These are phyloP conservation scores for Pichia eremophila DNA, from an alignment of 805 yeast species.

Conservation along the genomic window DNA sequence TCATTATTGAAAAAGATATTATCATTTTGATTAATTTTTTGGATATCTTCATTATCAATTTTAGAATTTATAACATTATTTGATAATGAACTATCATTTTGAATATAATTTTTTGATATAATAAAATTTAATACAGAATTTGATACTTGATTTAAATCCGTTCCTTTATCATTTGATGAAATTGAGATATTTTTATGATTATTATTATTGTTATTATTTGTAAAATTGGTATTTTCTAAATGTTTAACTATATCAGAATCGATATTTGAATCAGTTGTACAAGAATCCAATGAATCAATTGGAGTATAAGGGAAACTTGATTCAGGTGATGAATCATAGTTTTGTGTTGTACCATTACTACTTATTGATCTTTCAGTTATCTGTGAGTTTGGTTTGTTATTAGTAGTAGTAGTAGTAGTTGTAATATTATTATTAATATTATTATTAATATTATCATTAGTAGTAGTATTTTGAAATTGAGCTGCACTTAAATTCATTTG, in stretches of 20 bases:
- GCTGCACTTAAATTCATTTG: slow-evolving; percentile 3
- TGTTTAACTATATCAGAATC: slow-evolving; percentile 1
- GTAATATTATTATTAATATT: too few species aligned
- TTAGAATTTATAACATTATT: too few species aligned
- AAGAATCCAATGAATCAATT: slow-evolving; percentile 15
- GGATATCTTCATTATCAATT: too few species aligned
- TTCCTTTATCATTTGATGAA: neutral
- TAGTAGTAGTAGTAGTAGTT: neutral
- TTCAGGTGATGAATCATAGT: slow-evolving; percentile 9
- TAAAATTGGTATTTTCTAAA: neutral
- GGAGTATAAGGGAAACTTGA: slow-evolving; percentile 17
- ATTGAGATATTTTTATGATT: neutral
- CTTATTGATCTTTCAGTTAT: neutral
- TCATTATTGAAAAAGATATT: too few species aligned
- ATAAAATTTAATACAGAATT: neutral
- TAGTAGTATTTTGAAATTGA: neutral
- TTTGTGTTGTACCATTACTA: neutral
- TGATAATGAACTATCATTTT: too few species aligned
- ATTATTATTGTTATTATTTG: neutral
- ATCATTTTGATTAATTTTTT: too few species aligned
- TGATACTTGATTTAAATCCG: neutral
- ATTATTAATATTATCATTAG: too few species aligned
- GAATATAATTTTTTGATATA: neutral
- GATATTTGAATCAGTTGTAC: slow-evolving; percentile 5
- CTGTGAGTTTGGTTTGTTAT: neutral